Evolutionary conservation across 805 yeast species (phyloP).

Genomic region (Saccharomycopsis capsularis): DNA sequence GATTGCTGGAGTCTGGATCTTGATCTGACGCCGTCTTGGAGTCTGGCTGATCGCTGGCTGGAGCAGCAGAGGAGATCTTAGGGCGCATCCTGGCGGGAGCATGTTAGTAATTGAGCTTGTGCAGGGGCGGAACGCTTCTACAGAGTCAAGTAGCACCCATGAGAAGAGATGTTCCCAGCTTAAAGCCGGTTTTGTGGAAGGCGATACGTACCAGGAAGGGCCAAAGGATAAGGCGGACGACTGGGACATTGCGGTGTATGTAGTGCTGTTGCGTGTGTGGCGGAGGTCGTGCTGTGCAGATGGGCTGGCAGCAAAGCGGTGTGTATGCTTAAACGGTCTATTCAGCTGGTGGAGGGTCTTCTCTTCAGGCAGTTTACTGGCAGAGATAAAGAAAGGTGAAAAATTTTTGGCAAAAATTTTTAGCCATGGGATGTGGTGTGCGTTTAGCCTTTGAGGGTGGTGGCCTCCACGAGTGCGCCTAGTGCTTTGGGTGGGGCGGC

Average conservation of each 20-base stretch:
- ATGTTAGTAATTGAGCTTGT: constrained; percentile 16
- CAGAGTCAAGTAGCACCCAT: background rate
- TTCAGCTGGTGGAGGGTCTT: no score
- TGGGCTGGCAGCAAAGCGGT: background rate
- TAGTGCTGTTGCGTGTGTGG: background rate
- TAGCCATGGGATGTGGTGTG: no score
- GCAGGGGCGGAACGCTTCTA: background rate
- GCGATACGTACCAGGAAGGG: constrained; percentile 27
- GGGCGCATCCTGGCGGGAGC: constrained; percentile 31
- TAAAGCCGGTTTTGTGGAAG: background rate
- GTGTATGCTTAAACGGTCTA: no score
- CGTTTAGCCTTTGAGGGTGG: no score
- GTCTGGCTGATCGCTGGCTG: constrained; percentile 2
- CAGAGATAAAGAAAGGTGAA: no score
- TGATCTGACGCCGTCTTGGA: no score
- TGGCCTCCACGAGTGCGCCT: no score
- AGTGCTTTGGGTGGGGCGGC: no score
- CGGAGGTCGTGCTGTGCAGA: background rate
- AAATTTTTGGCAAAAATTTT: no score
- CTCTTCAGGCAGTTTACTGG: no score
- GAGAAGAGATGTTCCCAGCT: background rate
- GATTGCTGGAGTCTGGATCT: background rate
- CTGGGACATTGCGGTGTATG: constrained; percentile 26
- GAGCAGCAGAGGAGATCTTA: constrained; percentile 20
- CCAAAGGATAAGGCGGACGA: constrained; percentile 28